A percentile compares a stretch with the other conserved stretches of the same genome.
Conservation (phyloP, 106 monocot species). For the Iris macrosiphon region DNA sequence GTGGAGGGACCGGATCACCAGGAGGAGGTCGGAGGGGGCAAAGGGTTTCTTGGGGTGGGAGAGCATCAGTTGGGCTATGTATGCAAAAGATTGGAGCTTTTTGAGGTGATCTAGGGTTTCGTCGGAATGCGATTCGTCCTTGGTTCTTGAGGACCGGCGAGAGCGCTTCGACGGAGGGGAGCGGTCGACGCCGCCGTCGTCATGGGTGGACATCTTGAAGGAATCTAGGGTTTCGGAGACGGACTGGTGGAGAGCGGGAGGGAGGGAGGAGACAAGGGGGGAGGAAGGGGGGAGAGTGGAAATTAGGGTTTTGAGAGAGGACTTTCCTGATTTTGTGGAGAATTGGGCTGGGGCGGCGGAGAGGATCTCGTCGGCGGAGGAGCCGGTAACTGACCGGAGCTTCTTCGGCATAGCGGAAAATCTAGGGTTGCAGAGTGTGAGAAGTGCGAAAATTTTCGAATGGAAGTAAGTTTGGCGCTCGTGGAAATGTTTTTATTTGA, state of each 20-base stretch:
- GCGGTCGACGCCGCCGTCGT: background rate
- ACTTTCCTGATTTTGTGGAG: constrained; percentile 31
- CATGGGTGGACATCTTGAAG: constrained; percentile 21
- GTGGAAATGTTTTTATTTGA: too few species aligned
- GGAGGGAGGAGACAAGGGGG: constrained; percentile 50
- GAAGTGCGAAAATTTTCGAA: background rate
- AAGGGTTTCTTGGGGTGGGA: constrained; percentile 66
- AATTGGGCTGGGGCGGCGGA: constrained; percentile 27
- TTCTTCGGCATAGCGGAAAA: constrained; percentile 17
- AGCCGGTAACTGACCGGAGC: constrained; percentile 16
- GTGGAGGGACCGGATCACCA: constrained; percentile 48
- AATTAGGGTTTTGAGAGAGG: constrained; percentile 71
- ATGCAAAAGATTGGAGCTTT: constrained; percentile 44
- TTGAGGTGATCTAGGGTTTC: constrained; percentile 24
- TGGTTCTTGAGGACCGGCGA: constrained; percentile 16
- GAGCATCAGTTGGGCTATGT: constrained; percentile 38
- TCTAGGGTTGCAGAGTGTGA: background rate
- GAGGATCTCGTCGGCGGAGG: constrained; percentile 57
- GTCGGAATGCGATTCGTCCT: background rate
- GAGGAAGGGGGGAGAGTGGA: constrained; percentile 33
- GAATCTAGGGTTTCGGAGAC: constrained; percentile 33
- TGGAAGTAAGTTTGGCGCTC: too few species aligned
- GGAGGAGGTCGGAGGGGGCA: constrained; percentile 37
- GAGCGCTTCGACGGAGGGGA: constrained; percentile 38
- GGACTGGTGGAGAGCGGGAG: constrained; percentile 38